phyloP scores from a whole-genome alignment of 2,329 filamentous ascomycete species.

The Juglanconis sp. region DNA sequence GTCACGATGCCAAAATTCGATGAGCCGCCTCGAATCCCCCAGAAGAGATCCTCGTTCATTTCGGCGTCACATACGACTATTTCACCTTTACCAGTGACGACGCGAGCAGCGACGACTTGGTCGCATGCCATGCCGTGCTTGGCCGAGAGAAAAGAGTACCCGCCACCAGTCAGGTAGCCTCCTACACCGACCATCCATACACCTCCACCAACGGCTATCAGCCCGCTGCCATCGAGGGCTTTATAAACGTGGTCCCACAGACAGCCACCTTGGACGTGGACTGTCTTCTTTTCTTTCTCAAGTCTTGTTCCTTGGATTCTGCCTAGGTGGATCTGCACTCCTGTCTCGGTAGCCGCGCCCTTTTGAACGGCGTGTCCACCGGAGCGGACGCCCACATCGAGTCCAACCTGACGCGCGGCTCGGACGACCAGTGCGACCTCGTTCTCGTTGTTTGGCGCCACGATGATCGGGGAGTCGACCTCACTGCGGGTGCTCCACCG shows the following conservation, averaged over 20 bases:
- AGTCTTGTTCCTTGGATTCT: neutral
- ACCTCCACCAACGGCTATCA: constrained; percentile 17
- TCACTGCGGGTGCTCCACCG: neutral
- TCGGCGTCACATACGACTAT: neutral
- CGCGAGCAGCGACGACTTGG: neutral
- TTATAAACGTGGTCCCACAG: constrained; percentile 15
- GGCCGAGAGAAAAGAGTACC: constrained; percentile 11
- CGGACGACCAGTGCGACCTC: neutral
- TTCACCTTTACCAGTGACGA: neutral
- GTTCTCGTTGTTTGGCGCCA: neutral
- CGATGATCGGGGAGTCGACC: neutral
- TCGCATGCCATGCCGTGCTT: constrained; percentile 20
- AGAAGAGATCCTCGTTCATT: constrained; percentile 18
- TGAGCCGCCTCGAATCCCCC: constrained; percentile 19
- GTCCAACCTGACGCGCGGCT: neutral
- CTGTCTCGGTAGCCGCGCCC: constrained; percentile 1
- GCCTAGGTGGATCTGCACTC: neutral
- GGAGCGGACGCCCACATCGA: neutral
- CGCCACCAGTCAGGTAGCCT: constrained; percentile 16
- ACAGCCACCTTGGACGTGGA: neutral
- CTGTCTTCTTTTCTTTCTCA: neutral
- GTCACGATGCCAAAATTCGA: constrained; percentile 25
- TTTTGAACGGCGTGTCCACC: neutral
- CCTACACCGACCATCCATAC: constrained; percentile 17
- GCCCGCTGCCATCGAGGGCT: constrained; percentile 16